A percentile compares a stretch with the other conserved stretches of the same genome.
These are phyloP conservation scores for Porcisia deanei DNA, from an alignment of 208 protist genomes.

Conservation along the genomic window DNA sequence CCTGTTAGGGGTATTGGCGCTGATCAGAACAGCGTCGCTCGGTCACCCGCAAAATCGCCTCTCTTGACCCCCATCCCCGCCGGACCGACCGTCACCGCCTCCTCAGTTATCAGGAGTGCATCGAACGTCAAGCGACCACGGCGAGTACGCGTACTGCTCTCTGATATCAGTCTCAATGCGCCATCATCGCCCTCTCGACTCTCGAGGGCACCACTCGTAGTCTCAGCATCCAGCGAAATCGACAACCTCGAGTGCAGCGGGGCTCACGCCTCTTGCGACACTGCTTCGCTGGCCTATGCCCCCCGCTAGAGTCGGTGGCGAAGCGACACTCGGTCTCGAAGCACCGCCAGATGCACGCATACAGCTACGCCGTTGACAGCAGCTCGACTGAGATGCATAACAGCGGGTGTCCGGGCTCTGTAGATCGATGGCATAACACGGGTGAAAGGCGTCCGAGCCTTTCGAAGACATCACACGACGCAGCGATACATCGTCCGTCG, in stretches of 20 bases:
- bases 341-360: not conserved
- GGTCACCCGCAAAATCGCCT: not conserved
- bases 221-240: not conserved
- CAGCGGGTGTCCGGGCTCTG: not conserved
- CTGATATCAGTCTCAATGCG: not conserved
- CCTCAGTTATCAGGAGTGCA: not conserved
- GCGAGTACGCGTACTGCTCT: not conserved
- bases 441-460: not conserved
- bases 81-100: not conserved
- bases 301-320: not conserved
- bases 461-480: not conserved
- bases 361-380: slow-evolving; percentile 16
- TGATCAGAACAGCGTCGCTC: not conserved
- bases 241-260: not conserved
- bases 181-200: not conserved
- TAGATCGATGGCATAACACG: not conserved
- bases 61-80: not conserved
- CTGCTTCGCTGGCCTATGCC: not conserved
- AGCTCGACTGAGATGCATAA: not conserved
- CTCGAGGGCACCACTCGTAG: not conserved
- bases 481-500: not conserved
- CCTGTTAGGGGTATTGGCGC: not conserved
- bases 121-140: slow-evolving; percentile 1
- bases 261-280: not conserved
- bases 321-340: not conserved